These are phyloP conservation scores for Eleusine coracana DNA, from an alignment of 176 grass and related monocot species.

Conservation along the genomic window DNA sequence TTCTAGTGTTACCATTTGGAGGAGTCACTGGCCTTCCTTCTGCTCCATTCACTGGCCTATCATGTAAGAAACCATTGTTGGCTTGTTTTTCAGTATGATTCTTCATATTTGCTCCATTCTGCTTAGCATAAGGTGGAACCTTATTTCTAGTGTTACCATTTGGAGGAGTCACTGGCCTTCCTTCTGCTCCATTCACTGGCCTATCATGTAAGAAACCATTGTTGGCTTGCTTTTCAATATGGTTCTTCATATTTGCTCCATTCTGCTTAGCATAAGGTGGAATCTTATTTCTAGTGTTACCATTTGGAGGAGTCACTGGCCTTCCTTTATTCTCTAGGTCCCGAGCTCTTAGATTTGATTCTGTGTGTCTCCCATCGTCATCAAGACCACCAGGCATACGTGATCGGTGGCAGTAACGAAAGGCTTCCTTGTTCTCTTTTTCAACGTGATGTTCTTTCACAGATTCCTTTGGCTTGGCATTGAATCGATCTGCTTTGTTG, in stretches of 20 bases:
- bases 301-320: constrained; percentile 47
- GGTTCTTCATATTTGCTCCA: constrained; percentile 33
- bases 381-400: constrained; percentile 35
- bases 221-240: constrained; percentile 45
- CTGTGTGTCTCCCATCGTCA: constrained; percentile 9
- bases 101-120: constrained; percentile 37
- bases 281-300: constrained; percentile 50
- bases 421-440: constrained; percentile 52
- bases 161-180: constrained; percentile 36
- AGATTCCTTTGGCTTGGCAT: constrained; percentile 29
- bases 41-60: neutral
- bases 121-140: constrained; percentile 51
- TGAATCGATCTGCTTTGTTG: constrained; percentile 36
- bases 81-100: constrained; percentile 48
- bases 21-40: constrained; percentile 34
- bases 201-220: constrained; percentile 26
- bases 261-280: constrained; percentile 55
- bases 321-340: constrained; percentile 44
- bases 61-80: constrained; percentile 18
- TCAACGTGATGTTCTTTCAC: constrained; percentile 30
- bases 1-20: constrained; percentile 50
- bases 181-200: neutral
- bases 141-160: constrained; percentile 56
- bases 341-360: constrained; percentile 42
- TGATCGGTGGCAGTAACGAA: constrained; percentile 26